Percentiles rank a stretch among this genome's conserved stretches.
phyloP scores from a whole-genome alignment of 495 filamentous ascomycete species.

The Hypoxylon crocopeplum region DNA sequence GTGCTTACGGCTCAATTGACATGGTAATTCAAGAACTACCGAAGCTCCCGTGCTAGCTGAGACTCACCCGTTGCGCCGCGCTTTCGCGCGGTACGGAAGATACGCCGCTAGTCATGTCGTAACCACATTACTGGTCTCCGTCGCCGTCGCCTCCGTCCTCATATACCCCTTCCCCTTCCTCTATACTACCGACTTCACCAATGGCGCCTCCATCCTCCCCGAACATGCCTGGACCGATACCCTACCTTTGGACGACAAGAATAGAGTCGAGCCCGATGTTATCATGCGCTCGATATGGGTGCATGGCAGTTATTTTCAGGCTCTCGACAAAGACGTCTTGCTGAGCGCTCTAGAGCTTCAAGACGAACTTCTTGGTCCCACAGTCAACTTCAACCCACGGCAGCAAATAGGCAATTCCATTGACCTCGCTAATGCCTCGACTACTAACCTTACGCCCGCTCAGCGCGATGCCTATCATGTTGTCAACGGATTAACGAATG shows the following conservation, averaged over 20 bases:
- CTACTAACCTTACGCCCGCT: constrained; percentile 41
- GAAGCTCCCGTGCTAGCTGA: constrained; percentile 65
- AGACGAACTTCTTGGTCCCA: constrained; percentile 61
- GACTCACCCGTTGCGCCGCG: constrained; percentile 64
- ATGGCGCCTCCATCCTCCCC: constrained; percentile 66
- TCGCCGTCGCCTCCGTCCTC: constrained; percentile 65
- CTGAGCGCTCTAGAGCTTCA: constrained; percentile 69
- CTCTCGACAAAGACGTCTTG: constrained; percentile 66
- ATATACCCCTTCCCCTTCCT: constrained; percentile 73
- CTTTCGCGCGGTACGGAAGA: constrained; percentile 68
- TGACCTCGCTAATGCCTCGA: constrained; percentile 33
- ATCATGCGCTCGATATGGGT: constrained; percentile 66
- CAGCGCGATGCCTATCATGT: constrained; percentile 59
- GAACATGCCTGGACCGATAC: constrained; percentile 81
- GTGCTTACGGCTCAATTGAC: constrained; percentile 33
- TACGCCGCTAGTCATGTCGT: constrained; percentile 71
- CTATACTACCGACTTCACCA: constrained; percentile 66
- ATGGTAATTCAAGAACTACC: constrained; percentile 56
- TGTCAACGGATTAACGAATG: constrained; percentile 57
- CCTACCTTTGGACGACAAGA: constrained; percentile 56
- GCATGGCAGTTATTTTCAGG: constrained; percentile 72
- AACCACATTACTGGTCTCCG: constrained; percentile 67
- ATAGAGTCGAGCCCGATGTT: constrained; percentile 53
- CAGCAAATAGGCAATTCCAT: constrained; percentile 25
- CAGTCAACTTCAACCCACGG: constrained; percentile 57